phyloP scores from a whole-genome alignment of 441 rosid genomes.

The Rhodomyrtus psidioides region DNA sequence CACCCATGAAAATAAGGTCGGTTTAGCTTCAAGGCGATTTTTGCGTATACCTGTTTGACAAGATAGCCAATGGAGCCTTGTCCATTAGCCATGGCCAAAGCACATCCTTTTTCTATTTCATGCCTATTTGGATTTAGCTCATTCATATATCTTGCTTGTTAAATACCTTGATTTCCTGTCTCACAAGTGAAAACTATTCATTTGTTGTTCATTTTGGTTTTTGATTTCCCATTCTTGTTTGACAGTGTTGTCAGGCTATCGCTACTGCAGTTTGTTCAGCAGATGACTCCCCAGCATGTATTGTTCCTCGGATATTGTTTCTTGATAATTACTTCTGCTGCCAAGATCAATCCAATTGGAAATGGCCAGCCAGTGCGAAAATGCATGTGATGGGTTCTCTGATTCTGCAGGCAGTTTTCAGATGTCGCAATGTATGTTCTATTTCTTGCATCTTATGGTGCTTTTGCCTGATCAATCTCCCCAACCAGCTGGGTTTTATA shows the following conservation, averaged over 20 bases:
- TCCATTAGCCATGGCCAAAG: background rate
- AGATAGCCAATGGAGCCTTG: background rate
- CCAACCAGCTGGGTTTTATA: background rate
- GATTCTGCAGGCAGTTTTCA: conserved; percentile 80
- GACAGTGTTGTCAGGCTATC: conserved; percentile 80
- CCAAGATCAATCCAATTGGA: conserved; percentile 57
- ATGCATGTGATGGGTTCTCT: conserved; percentile 82
- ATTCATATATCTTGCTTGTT: background rate
- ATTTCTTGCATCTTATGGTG: background rate
- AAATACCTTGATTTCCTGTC: background rate
- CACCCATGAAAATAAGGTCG: conserved; percentile 60
- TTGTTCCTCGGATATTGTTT: conserved; percentile 68
- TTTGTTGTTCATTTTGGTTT: background rate
- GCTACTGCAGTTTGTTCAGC: conserved; percentile 50
- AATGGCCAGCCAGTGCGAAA: conserved; percentile 59
- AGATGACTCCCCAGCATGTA: conserved; percentile 41
- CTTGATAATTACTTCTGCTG: conserved; percentile 63
- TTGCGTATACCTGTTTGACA: background rate
- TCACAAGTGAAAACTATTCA: background rate
- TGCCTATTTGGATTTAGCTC: background rate
- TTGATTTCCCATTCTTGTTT: background rate
- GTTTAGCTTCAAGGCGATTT: background rate
- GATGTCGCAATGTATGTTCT: conserved; percentile 58
- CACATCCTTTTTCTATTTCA: background rate
- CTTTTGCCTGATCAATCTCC: background rate